Percentiles rank a stretch among this genome's conserved stretches.
phyloP scores from a whole-genome alignment of 192 early-diverging fungal genomes.

The Cladochytrium replicatum region DNA sequence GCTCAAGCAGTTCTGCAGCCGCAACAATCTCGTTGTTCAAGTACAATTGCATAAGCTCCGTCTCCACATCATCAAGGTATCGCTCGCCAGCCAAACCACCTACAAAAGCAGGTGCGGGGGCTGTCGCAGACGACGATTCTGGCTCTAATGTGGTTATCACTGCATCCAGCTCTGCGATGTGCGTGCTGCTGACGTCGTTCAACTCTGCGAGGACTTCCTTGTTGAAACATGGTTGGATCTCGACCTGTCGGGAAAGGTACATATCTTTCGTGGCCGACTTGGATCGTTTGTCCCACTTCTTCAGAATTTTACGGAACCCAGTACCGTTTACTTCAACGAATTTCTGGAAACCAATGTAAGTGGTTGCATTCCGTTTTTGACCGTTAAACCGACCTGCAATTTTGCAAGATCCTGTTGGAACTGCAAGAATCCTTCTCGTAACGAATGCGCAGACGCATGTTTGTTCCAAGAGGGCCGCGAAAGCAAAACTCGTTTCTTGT shows the following conservation, averaged over 20 bases:
- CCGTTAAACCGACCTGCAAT: conserved; percentile 71
- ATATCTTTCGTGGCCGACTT: conserved; percentile 97
- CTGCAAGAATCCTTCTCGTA: conserved; percentile 83
- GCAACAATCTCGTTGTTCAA: conserved; percentile 1
- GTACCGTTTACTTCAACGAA: conserved; percentile 94
- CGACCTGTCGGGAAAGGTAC: conserved; percentile 92
- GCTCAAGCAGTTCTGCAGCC: conserved; percentile 18
- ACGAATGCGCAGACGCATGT: conserved; percentile 51
- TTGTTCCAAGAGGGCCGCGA: conserved; percentile 25
- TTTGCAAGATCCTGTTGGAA: conserved; percentile 92
- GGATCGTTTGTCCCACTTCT: conserved; percentile 99
- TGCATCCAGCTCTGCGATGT: conserved; percentile 74
- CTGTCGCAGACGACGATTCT: too few species aligned
- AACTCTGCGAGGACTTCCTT: conserved; percentile 83
- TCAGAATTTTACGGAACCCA: conserved; percentile 97
- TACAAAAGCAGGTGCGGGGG: too few species aligned
- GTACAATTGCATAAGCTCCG: conserved; percentile 13
- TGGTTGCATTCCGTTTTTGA: too few species aligned
- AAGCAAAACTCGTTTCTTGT: conserved; percentile 31
- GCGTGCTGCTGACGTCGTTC: conserved; percentile 66
- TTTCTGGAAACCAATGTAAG: conserved; percentile 59
- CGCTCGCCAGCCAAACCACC: too few species aligned
- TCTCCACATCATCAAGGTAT: conserved; percentile 21
- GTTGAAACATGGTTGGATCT: conserved; percentile 97
- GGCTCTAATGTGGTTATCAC: too few species aligned